Evolutionary conservation across 768 basidiomycete species (phyloP).

Genomic region (Auricularia sp.): DNA sequence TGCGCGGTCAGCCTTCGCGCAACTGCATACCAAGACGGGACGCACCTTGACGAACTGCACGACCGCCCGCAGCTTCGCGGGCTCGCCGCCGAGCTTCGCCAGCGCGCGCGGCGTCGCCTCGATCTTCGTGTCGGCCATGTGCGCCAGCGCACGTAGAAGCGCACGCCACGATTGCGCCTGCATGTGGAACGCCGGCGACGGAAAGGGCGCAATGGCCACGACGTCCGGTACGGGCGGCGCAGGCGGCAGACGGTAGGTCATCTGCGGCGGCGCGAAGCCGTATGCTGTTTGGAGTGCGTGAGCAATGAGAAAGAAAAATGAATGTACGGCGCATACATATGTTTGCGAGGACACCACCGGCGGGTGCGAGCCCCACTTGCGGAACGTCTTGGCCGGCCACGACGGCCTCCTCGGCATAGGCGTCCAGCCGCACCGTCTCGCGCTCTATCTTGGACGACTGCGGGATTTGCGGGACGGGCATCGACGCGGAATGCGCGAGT

Average conservation of each 20-base stretch:
- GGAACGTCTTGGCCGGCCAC: not conserved
- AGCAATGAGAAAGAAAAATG: not conserved
- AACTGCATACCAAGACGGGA: not conserved
- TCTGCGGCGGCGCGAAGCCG: slow-evolving; percentile 51
- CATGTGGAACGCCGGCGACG: slow-evolving; percentile 57
- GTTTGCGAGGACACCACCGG: slow-evolving; percentile 44
- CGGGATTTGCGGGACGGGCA: not conserved
- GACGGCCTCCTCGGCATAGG: not conserved
- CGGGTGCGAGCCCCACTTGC: slow-evolving; percentile 25
- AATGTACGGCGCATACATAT: slow-evolving; percentile 42
- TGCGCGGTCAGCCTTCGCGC: slow-evolving; percentile 29
- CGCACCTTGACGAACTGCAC: slow-evolving; percentile 68
- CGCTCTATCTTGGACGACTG: not conserved
- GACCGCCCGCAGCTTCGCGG: slow-evolving; percentile 50
- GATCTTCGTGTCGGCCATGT: slow-evolving; percentile 56
- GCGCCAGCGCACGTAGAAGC: slow-evolving; percentile 64
- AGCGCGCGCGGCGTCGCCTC: slow-evolving; percentile 38
- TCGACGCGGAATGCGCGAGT: not conserved
- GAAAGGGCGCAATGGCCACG: slow-evolving; percentile 63
- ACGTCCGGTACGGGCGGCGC: slow-evolving; percentile 58
- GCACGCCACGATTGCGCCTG: slow-evolving; percentile 60
- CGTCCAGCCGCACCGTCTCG: not conserved
- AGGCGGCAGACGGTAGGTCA: slow-evolving; percentile 35
- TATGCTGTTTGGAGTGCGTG: slow-evolving; percentile 38
- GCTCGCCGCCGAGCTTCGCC: not conserved